Base-by-base conservation (phyloP, 345 rosid genomes). In the Litchi chinensis region DNA sequence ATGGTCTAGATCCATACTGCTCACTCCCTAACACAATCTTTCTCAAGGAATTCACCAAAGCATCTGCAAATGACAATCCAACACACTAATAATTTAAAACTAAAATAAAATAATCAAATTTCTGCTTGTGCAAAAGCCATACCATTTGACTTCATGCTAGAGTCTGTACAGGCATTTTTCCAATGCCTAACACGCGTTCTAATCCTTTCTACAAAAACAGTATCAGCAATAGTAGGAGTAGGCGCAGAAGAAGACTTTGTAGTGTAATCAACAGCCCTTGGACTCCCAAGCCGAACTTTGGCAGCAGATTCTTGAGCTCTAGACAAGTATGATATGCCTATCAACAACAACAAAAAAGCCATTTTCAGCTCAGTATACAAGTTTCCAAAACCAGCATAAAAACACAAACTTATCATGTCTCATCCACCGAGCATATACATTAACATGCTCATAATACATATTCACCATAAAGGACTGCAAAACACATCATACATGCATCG, bases 311-410 rank as follows among this genome's bases (percentile, higher is more conserved):
- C 99, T 89, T 95, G 99, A 24, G 77, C 90, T 90, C 90, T 89
- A 11, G 98, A 93, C 76, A 93, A 87, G 82, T 95, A 95, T 9
- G 97, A 92, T 75, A 95, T 88, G 70, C 98, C 99, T 95, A 76
- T 70, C 28, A 57, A 70, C 67, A 73, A 7, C 11, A 75, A 24
- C 40, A 72, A 62, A 73, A 50, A 70, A 37, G 21, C 62, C 63
- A 26, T 70, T 75, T 44, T 41, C 50, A 0, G 4, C 8, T 46
- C 2, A 54, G 22, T 18, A 65, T 6, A n/a, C 15, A 65, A 26
- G 16, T 65, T 28, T 52, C 44, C 71, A 46, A 37, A 65, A 65
- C 24, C 40, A 75, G 40, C 43, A 64, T 9, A 21, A 67, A 26
- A 32, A 62, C 19, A 16, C 40, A 43, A 41, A 39, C 43, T 8